Conservation (phyloP, 768 basidiomycete species). For the Amanita inopinata region DNA sequence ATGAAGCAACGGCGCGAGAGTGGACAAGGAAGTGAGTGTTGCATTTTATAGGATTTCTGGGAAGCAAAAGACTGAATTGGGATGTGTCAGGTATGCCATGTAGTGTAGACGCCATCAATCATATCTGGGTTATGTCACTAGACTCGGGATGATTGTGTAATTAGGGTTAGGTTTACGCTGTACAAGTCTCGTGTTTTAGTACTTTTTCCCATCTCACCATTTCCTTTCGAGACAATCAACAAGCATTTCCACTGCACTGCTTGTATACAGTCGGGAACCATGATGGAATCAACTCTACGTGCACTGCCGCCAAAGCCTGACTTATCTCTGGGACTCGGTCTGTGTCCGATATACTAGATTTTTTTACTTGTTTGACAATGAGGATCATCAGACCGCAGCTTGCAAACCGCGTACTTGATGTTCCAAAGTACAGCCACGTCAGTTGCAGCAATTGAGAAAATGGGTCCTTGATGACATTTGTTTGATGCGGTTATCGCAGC, state of each 20-base stretch:
- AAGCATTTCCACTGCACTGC: conserved; percentile 5
- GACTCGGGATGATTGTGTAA: conserved; percentile 19
- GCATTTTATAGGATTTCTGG: neutral
- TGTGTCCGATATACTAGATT: no score
- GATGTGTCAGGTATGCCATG: conserved; percentile 43
- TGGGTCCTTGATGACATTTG: no score
- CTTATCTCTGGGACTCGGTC: no score
- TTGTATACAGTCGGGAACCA: no score
- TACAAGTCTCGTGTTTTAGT: conserved; percentile 10
- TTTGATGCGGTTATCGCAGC: no score
- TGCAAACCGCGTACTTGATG: no score
- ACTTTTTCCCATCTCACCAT: neutral
- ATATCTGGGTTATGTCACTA: conserved; percentile 12
- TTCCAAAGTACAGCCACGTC: no score
- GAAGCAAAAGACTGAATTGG: neutral
- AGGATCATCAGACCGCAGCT: no score
- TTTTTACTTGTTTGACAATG: no score
- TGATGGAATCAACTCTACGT: neutral
- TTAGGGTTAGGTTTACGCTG: conserved; percentile 20
- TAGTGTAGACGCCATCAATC: conserved; percentile 24
- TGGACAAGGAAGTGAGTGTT: conserved; percentile 95
- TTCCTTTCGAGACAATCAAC: conserved; percentile 7
- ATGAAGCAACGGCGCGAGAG: conserved; percentile 96
- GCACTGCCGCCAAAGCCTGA: neutral
- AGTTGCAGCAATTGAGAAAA: no score